Evolutionary conservation across 176 grass and related monocot genomes (phyloP), one percentile per base, ranked within the genome.

Genomic region (Alopecurus myosuroides): DNA sequence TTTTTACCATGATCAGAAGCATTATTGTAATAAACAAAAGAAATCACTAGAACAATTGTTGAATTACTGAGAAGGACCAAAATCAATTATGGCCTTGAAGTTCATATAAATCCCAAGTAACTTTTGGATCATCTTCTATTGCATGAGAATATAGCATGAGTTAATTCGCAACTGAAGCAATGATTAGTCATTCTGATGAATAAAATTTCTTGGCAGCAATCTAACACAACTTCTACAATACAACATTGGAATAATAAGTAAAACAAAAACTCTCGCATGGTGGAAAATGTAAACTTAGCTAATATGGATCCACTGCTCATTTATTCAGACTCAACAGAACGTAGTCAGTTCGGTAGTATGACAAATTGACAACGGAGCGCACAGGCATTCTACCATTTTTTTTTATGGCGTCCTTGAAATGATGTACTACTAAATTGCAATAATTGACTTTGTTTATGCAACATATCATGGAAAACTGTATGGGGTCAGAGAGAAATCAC

Each of bases 21-120:
- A 68, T 22, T n/a, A 55, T 74, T 87, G 48, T 75, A 45, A 58
- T 75, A 19, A 83, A 30, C 37, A 80, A 57, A 78, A 68, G 29
- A 71, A 85, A 82, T 37, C 14, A 78, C 31, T 77, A 82, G 42
- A 80, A 11, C 44, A 35, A 33, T 64, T 45, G 19, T 42, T 77
- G 60, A 77, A 70, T 61, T 70, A 51, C 13, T 44, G 52, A 55
- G 63, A 64, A 19, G 0, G 58, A 81, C 41, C 37, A 77, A 52
- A 28, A 76, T 51, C n/a, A 42, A 42, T 49, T 10, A 62, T 78
- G 41, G 39, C 4, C 52, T 50, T 71, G 52, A 58, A 68, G 10
- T 69, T 81, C 75, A 63, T 26, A 68, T 39, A 23, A 76, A 57
- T 85, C 23, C 39, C 37, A 49, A 78, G 37, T 73, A 68, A 39